Conservation (phyloP, 2,329 filamentous ascomycete genomes). For the Cladophialophora yegresii region DNA sequence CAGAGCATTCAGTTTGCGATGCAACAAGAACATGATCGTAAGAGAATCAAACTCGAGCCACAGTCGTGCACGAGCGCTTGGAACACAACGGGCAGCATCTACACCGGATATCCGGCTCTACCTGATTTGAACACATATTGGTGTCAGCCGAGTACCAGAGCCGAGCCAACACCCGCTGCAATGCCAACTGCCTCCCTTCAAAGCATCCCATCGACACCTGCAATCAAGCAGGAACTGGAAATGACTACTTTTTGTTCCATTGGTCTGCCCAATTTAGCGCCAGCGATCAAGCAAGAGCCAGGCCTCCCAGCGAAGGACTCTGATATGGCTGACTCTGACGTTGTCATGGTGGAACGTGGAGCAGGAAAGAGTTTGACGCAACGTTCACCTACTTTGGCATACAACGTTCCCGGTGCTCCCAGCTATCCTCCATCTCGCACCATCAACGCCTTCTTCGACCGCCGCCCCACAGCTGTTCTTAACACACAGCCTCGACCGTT, state of each 20-base stretch:
- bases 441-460: conserved; percentile 9
- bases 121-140: conserved; percentile 11
- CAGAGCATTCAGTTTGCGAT: conserved; percentile 1
- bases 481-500: neutral
- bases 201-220: neutral
- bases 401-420: neutral
- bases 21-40: conserved; percentile 15
- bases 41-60: conserved; percentile 29
- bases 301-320: neutral
- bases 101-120: conserved; percentile 10
- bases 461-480: neutral
- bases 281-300: conserved; percentile 22
- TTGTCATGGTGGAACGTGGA: conserved; percentile 2
- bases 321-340: neutral
- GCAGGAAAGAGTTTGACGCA: neutral
- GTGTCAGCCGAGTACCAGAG: conserved; percentile 17
- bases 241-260: neutral
- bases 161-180: conserved; percentile 10
- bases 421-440: conserved; percentile 3
- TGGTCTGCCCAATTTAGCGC: neutral
- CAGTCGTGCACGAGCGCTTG: conserved; percentile 8
- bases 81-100: conserved; percentile 5
- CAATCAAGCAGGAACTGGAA: conserved; percentile 25
- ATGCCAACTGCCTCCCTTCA: neutral
- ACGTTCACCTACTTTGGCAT: neutral